phyloP scores from a whole-genome alignment of 345 rosid genomes.

The Microcos paniculata region DNA sequence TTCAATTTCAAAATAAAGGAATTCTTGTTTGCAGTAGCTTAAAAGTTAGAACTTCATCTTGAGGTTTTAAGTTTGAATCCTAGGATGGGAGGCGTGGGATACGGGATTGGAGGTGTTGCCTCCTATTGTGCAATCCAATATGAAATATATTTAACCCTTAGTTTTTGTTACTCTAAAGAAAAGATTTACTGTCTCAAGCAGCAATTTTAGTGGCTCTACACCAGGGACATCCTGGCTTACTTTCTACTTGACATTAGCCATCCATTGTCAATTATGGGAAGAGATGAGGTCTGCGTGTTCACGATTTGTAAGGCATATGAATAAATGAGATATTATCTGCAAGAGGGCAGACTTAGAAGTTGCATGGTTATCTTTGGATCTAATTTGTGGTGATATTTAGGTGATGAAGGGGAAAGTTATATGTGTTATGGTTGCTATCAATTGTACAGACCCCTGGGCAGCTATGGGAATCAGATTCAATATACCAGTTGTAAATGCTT shows the following conservation, averaged over 20 bases:
- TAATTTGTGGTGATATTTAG: neutral
- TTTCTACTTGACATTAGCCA: too few species aligned
- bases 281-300: neutral
- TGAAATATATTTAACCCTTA: too few species aligned
- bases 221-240: too few species aligned
- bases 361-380: neutral
- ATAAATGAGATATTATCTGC: neutral
- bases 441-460: neutral
- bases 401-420: neutral
- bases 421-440: neutral
- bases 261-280: neutral
- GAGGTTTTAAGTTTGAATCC: too few species aligned
- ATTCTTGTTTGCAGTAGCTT: too few species aligned
- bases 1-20: too few species aligned
- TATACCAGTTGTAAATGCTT: neutral
- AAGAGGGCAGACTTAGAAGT: neutral
- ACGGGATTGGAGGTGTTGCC: too few species aligned
- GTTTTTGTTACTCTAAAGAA: too few species aligned
- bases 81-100: too few species aligned
- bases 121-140: too few species aligned
- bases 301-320: neutral
- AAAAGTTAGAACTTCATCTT: too few species aligned
- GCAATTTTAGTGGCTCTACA: too few species aligned
- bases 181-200: neutral
- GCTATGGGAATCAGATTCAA: neutral